Evolutionary conservation across 2,329 filamentous ascomycete genomes (phyloP), one percentile per base, ranked within the genome.

Genomic region (Hymenoscyphus occultus): DNA sequence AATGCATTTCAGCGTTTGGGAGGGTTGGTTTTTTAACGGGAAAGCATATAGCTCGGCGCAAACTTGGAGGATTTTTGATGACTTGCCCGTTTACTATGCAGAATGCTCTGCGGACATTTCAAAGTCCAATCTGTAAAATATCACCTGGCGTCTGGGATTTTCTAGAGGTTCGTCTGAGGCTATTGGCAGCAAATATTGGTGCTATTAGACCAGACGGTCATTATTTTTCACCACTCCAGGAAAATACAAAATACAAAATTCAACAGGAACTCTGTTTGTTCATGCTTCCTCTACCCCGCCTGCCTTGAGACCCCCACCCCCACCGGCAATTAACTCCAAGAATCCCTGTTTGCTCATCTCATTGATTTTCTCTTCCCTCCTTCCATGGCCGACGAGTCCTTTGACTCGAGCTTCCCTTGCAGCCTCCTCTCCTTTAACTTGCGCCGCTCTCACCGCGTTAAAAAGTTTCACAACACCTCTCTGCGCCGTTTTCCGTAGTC

Each of bases 311-410:
- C 80, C 81, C 0, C 85, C 84, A 12, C 86, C 86, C 22, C 86
- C 85, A 1, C 83, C 84, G 3, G 86, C 85, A 76, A 99, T 97
- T 77, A 98, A 79, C 67, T 98, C 94, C 77, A 99, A 78, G 80
- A 98, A 99, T 0, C 94, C 93, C 80, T 97, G 91, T 81, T 96
- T 96, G 77, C 90, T 96, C 89, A 99, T 95, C 82, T 98, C 93
- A 70, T 92, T 95, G 61, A 96, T 83, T 80, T 90, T 93, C 79
- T 96, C 92, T 78, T 96, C 90, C 70, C 92, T 86, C 77, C 90
- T 87, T 67, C 84, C 85, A 74, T 92, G 87, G 1, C 94, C 94
- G 39, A 97, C 84, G 0, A 96, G 81, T 3, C 92, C 91, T 67
- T 89, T 85, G 71, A 86, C 87, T 77, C 86, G 85, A 59, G 87